A percentile compares a stretch with the other conserved stretches of the same genome.
These are phyloP conservation scores for Sphaerulina musiva DNA, from an alignment of 2,329 filamentous ascomycete genomes.

Conservation along the genomic window DNA sequence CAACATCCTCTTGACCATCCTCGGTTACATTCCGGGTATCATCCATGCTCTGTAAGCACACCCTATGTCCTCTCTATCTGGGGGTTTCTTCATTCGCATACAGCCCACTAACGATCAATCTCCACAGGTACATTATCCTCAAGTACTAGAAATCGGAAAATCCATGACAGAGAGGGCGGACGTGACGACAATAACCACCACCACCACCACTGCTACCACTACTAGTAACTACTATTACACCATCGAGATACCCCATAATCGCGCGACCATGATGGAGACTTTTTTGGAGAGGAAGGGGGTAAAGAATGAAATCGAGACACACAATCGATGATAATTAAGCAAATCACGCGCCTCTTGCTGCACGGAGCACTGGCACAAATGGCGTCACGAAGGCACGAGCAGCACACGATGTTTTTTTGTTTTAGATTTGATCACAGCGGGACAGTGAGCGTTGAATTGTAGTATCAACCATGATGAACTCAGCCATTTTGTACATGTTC, in stretches of 20 bases:
- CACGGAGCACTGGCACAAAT: not conserved
- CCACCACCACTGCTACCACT: too few species aligned
- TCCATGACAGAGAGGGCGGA: not conserved
- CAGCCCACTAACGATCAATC: not conserved
- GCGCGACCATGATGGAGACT: constrained; percentile 2
- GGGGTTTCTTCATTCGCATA: not conserved
- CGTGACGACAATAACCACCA: too few species aligned
- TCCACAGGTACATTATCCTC: constrained; percentile 72
- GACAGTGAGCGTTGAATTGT: not conserved
- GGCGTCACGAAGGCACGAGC: constrained; percentile 8
- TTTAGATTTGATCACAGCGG: not conserved
- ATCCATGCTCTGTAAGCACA: constrained; percentile 75
- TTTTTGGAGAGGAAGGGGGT: not conserved
- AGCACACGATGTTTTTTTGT: not conserved
- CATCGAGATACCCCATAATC: not conserved
- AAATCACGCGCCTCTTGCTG: constrained; percentile 2
- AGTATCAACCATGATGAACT: not conserved
- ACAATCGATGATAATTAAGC: not conserved
- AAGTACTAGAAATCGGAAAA: constrained; percentile 59
- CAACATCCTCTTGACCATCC: constrained; percentile 74
- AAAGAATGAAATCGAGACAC: not conserved
- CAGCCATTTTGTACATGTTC: not conserved
- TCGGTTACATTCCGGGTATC: constrained; percentile 59
- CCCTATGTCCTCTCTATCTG: not conserved
- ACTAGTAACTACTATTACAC: too few species aligned